Evolutionary conservation across 768 basidiomycete genomes (phyloP).

Genomic region (Trametes sanguinea): DNA sequence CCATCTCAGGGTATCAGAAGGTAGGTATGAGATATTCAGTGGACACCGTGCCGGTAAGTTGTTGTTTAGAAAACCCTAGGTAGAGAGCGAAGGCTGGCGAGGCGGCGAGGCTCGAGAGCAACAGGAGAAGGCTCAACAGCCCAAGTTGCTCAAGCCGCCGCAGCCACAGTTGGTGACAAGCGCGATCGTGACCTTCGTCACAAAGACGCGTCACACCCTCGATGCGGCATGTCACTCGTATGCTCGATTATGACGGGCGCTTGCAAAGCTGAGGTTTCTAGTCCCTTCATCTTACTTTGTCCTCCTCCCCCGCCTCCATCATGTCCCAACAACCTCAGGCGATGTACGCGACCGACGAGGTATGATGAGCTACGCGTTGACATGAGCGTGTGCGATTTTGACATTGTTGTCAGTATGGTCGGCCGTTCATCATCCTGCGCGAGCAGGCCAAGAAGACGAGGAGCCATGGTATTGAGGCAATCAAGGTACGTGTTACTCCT

Average conservation of each 20-base stretch:
- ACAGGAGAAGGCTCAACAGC: no score
- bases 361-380: conserved; percentile 30
- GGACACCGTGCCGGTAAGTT: no score
- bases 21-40: not conserved
- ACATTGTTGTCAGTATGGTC: conserved; percentile 64
- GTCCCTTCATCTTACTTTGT: conserved; percentile 4
- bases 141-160: no score
- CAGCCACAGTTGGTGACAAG: not conserved
- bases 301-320: conserved; percentile 2
- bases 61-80: no score
- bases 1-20: not conserved
- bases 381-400: conserved; percentile 7
- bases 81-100: not conserved
- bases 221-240: conserved; percentile 4
- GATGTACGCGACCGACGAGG: conserved; percentile 87
- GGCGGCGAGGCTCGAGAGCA: no score
- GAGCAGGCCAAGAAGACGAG: conserved; percentile 93
- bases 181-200: not conserved
- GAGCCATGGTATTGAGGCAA: conserved; percentile 89
- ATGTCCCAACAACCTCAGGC: conserved; percentile 56
- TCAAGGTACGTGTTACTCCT: conserved; percentile 65
- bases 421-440: conserved; percentile 96
- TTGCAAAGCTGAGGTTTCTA: conserved; percentile 8
- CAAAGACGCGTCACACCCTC: not conserved
- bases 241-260: conserved; percentile 6